These are phyloP conservation scores for Leucosporidium yakuticum DNA, from an alignment of 768 basidiomycete genomes.

Conservation along the genomic window DNA sequence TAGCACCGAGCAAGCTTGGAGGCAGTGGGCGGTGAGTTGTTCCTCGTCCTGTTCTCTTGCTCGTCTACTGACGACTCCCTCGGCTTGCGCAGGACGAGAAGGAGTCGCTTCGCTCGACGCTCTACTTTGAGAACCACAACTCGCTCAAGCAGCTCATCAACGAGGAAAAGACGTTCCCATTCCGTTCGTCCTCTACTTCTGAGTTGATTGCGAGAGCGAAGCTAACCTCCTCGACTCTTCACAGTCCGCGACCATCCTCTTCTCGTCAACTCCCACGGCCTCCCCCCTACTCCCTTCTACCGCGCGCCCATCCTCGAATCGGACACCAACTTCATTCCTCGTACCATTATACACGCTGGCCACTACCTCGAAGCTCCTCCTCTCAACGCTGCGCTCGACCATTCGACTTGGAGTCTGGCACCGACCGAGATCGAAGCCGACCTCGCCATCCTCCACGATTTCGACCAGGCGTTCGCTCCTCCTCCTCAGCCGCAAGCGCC, in stretches of 20 bases:
- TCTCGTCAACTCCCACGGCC: conserved; percentile 21
- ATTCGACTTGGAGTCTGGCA: conserved; percentile 10
- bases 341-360: conserved; percentile 1
- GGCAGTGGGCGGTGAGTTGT: conserved; percentile 17
- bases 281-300: conserved; percentile 17
- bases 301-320: conserved; percentile 10
- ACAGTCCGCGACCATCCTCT: conserved; percentile 27
- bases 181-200: not conserved
- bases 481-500: not conserved
- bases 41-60: too few species aligned
- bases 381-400: conserved; percentile 16
- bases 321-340: conserved; percentile 8
- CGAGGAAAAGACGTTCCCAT: conserved; percentile 20
- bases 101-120: conserved; percentile 10
- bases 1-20: not conserved
- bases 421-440: conserved; percentile 21
- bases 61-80: not conserved
- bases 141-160: conserved; percentile 17
- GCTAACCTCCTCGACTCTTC: too few species aligned
- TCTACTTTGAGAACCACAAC: conserved; percentile 18
- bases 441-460: conserved; percentile 19
- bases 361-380: conserved; percentile 25
- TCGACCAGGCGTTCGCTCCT: not conserved
- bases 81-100: conserved; percentile 6
- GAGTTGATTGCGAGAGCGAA: too few species aligned